A percentile compares a stretch with the other conserved stretches of the same genome.
phyloP scores from a whole-genome alignment of 768 basidiomycete genomes.

The Mycena belliarum region DNA sequence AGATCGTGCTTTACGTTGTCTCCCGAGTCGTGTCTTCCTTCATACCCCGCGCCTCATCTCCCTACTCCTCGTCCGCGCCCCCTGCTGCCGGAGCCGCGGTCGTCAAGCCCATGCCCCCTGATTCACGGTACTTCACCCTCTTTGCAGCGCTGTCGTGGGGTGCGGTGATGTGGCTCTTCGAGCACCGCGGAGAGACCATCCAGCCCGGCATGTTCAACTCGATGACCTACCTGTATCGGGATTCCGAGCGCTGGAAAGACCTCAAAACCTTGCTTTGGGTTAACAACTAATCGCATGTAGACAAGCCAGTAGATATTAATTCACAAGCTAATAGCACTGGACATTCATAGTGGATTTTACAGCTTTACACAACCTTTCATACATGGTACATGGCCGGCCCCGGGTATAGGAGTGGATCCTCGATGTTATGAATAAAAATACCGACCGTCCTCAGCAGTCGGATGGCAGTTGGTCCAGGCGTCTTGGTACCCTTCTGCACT shows the following conservation, averaged over 20 bases:
- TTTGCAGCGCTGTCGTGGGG: slow-evolving; percentile 94
- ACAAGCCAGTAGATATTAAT: slow-evolving; percentile 9
- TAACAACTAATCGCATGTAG: slow-evolving; percentile 40
- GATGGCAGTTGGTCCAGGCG: slow-evolving; percentile 49
- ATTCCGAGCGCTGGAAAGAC: slow-evolving; percentile 85
- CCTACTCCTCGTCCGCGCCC: slow-evolving; percentile 50
- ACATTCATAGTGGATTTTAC: background rate
- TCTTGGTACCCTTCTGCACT: slow-evolving; percentile 56
- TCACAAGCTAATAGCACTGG: slow-evolving; percentile 4
- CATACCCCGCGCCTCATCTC: slow-evolving; percentile 72
- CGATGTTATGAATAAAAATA: no score
- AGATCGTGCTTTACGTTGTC: slow-evolving; percentile 97
- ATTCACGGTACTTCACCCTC: slow-evolving; percentile 79
- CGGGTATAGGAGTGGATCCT: no score
- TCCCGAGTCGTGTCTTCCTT: slow-evolving; percentile 91
- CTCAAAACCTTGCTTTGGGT: slow-evolving; percentile 89
- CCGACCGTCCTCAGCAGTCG: background rate
- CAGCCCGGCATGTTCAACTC: slow-evolving; percentile 97
- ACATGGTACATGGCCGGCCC: no score
- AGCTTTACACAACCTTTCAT: no score
- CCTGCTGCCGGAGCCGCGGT: slow-evolving; percentile 40
- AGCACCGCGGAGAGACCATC: slow-evolving; percentile 83
- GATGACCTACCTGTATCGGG: slow-evolving; percentile 93
- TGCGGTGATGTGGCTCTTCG: slow-evolving; percentile 95
- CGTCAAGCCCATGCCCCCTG: slow-evolving; percentile 77